Percentiles rank a stretch among this genome's conserved stretches.
These are phyloP conservation scores for Mangifera indica DNA, from an alignment of 345 rosid genomes.

Conservation along the genomic window DNA sequence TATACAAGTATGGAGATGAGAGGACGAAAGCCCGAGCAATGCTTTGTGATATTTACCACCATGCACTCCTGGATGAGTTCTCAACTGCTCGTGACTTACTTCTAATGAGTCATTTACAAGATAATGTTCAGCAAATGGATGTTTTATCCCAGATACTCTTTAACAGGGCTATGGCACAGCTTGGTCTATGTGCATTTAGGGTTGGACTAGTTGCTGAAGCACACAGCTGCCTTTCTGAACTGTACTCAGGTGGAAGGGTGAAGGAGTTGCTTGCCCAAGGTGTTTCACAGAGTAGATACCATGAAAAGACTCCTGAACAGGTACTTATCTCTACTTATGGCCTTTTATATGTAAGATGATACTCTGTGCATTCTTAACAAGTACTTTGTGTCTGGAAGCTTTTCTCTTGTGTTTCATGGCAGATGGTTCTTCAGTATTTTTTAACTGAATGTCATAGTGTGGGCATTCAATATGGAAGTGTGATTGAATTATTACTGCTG, in stretches of 20 bases:
- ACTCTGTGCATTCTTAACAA: neutral
- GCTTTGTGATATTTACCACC: constrained; percentile 95
- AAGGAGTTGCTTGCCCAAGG: constrained; percentile 98
- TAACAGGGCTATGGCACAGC: constrained; percentile 95
- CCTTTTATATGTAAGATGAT: neutral
- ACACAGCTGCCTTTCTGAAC: constrained; percentile 85
- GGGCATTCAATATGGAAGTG: neutral
- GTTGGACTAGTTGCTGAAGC: constrained; percentile 73
- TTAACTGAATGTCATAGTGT: neutral
- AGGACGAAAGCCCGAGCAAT: constrained; percentile 96
- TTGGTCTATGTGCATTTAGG: constrained; percentile 91
- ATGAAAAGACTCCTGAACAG: constrained; percentile 98
- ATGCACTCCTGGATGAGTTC: constrained; percentile 79
- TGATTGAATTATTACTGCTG: neutral
- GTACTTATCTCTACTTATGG: constrained; percentile 22
- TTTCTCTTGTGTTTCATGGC: neutral
- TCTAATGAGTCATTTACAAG: constrained; percentile 94
- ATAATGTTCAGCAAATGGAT: constrained; percentile 83
- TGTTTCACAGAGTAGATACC: constrained; percentile 83
- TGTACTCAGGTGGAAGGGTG: constrained; percentile 90
- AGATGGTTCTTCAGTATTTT: neutral
- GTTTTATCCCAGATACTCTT: constrained; percentile 90
- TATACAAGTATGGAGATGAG: constrained; percentile 90
- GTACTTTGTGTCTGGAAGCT: neutral
- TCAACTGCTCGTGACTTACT: constrained; percentile 74